Conservation (phyloP, 768 basidiomycete species). For the Pisolithus sp. region DNA sequence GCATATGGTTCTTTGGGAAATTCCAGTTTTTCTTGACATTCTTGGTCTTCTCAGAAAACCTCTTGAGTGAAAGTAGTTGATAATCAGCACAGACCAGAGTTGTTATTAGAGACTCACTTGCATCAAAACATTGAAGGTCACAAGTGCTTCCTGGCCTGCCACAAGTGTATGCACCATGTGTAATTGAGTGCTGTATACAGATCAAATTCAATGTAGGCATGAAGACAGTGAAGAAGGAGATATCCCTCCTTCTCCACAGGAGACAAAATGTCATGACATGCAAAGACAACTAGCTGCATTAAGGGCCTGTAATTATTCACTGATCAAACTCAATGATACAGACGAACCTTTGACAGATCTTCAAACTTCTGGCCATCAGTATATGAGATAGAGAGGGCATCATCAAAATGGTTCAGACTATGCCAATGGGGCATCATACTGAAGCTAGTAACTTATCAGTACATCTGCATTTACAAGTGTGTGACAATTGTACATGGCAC, state of each 20-base stretch:
- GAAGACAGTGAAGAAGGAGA: conserved; percentile 22
- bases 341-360: conserved; percentile 15
- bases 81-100: no score
- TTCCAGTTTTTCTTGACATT: conserved; percentile 21
- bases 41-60: neutral
- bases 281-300: neutral
- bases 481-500: no score
- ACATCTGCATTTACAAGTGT: neutral
- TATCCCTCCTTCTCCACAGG: conserved; percentile 11
- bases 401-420: conserved; percentile 2
- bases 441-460: neutral
- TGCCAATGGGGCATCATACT: conserved; percentile 1
- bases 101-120: no score
- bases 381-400: conserved; percentile 22
- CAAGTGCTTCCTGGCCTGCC: no score
- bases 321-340: neutral
- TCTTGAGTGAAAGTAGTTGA: neutral
- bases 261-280: conserved; percentile 14
- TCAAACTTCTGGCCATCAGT: conserved; percentile 31
- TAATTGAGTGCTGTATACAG: conserved; percentile 9
- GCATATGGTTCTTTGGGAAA: conserved; percentile 29
- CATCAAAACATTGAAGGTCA: no score
- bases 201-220: conserved; percentile 26
- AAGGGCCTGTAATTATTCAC: neutral
- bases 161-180: no score